Base-by-base conservation (phyloP, 768 basidiomycete species). In the Naganishia vishniacii region DNA sequence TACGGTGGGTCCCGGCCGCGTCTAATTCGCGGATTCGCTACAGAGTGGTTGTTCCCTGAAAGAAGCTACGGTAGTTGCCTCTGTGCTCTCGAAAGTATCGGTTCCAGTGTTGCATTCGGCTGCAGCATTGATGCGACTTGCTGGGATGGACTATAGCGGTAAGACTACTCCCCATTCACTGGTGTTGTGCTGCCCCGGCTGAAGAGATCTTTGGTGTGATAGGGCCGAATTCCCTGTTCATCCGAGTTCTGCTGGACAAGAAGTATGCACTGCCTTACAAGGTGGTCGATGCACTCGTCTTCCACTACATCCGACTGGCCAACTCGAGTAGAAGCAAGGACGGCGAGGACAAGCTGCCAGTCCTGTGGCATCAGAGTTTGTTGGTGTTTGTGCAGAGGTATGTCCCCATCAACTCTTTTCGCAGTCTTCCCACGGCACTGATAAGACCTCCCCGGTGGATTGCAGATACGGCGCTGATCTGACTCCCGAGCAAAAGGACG, bases 211-310 rank as follows among this genome's bases (percentile, higher is more conserved):
- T n/a, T n/a, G n/a, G n/a, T n/a, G n/a, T n/a, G n/a, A n/a, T 34
- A 56, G 91, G 92, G 3, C 88, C 95, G 0, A 95, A 91, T 69
- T 95, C 92, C 12, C 83, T 99, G 23, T 97, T 99, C 81, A 93
- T 99, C 75, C 90, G 95, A 20, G 88, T 98, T 13, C 81, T 99
- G 31, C 81, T 97, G 53, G 95, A 99, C 81, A 99, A 99, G 79
- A 99, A 99, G 76, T 89, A 93, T 74, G 91, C 95, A 65, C 81
- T 99, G 31, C 95, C 95, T 0, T 99, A 92, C 82, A 94, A 98
- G 79, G 94, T 95, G 29, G 85, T 99, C 59, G 95, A 99, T 74
- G 88, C 90, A 2, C 84, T 99, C 64, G 93, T 97, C 13, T 94
- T 95, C 82, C 95, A 99, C 80, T 99, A 95, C 76, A 91, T 98